These are phyloP conservation scores for Chytriomyces sp. DNA, from an alignment of 192 early-diverging fungal genomes.

Conservation along the genomic window DNA sequence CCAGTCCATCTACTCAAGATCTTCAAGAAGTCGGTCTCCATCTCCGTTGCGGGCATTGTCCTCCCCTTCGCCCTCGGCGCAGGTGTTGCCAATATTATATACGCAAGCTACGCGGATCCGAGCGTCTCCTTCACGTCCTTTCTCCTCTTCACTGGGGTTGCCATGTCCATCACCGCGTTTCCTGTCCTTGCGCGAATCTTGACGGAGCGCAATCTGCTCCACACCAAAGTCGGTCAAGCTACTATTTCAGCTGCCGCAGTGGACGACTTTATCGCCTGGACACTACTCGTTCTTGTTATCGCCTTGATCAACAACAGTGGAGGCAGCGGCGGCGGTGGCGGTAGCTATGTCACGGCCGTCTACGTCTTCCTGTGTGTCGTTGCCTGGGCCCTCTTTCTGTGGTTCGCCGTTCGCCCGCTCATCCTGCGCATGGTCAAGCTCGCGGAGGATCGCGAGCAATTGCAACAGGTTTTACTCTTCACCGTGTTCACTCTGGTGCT, in stretches of 20 bases:
- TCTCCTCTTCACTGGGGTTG: no score
- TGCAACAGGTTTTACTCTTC: no score
- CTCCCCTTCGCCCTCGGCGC: conserved; percentile 69
- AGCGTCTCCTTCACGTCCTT: conserved; percentile 62
- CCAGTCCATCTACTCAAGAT: conserved; percentile 30
- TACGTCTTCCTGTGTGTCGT: conserved; percentile 83
- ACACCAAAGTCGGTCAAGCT: conserved; percentile 34
- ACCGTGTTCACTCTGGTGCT: no score
- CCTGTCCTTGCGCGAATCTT: no score
- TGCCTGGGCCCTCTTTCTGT: no score
- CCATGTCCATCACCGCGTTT: no score
- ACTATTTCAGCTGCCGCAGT: conserved; percentile 79
- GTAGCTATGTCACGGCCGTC: conserved; percentile 59
- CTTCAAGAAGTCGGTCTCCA: no score
- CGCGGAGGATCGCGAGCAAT: no score
- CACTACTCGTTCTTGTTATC: conserved; percentile 56
- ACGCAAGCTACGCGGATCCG: conserved; percentile 38
- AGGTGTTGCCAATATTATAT: conserved; percentile 71
- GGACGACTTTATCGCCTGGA: no score
- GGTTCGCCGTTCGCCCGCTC: no score
- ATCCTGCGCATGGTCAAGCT: no score
- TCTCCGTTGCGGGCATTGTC: no score
- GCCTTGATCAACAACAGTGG: conserved; percentile 80
- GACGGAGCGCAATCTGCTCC: conserved; percentile 78
- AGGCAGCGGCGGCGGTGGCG: conserved; percentile 36